Conservation (phyloP, 345 rosid genomes). For the Atalantia buxifolia region DNA sequence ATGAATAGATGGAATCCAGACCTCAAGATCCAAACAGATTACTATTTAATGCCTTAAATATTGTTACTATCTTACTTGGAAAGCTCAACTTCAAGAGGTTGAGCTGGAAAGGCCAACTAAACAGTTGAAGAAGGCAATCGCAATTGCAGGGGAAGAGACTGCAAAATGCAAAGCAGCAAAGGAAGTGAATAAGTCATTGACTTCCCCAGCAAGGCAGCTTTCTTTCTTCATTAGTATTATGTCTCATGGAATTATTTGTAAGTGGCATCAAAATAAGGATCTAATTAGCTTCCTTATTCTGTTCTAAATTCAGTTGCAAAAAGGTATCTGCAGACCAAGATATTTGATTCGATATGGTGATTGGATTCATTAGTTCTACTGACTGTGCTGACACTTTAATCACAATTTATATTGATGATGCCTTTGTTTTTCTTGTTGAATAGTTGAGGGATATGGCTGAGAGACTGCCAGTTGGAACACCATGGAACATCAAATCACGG, state of each 20-base stretch:
- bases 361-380: neutral
- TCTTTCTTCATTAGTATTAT: neutral
- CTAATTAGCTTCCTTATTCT: neutral
- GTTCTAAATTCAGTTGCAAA: no score
- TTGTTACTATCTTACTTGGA: slow-evolving; percentile 47
- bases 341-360: neutral
- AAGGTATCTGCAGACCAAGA: no score
- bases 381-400: neutral
- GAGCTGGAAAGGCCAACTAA: slow-evolving; percentile 88
- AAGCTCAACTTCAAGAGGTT: slow-evolving; percentile 77
- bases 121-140: slow-evolving; percentile 80
- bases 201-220: slow-evolving; percentile 72
- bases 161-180: slow-evolving; percentile 95
- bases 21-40: neutral
- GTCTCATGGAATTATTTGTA: neutral
- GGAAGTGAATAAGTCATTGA: slow-evolving; percentile 96
- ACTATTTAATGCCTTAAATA: neutral
- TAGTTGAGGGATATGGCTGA: slow-evolving; percentile 92
- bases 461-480: slow-evolving; percentile 68
- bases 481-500: slow-evolving; percentile 46
- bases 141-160: slow-evolving; percentile 85
- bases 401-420: slow-evolving; percentile 18
- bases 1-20: neutral
- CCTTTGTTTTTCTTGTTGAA: slow-evolving; percentile 9
- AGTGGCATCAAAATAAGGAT: neutral